These are phyloP conservation scores for Groenewaldozyma salmanticensis DNA, from an alignment of 805 yeast species.

Conservation along the genomic window DNA sequence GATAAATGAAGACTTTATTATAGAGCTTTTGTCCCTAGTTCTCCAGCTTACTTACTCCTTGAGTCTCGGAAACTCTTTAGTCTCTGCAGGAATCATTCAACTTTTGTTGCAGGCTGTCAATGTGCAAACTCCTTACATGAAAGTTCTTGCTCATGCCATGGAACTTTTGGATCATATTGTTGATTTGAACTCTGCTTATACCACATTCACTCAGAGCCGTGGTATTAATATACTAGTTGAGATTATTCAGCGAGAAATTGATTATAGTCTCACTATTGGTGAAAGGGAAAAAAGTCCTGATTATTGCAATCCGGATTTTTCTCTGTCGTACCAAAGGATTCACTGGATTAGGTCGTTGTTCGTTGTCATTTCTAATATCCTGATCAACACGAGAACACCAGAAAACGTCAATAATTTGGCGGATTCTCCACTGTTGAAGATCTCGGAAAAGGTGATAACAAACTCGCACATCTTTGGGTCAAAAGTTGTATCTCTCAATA, in stretches of 20 bases:
- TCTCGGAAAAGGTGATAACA: conserved; percentile 48
- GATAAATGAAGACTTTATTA: conserved; percentile 40
- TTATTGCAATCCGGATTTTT: conserved; percentile 34
- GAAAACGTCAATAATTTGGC: conserved; percentile 77
- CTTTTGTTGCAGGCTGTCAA: conserved; percentile 54
- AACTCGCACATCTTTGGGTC: conserved; percentile 60
- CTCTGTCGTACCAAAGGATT: conserved; percentile 19
- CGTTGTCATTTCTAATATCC: conserved; percentile 51
- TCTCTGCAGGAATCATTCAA: conserved; percentile 67
- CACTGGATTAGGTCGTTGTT: conserved; percentile 48
- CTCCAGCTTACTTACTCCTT: conserved; percentile 42
- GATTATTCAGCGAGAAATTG: conserved; percentile 53
- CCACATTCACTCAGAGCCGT: conserved; percentile 52
- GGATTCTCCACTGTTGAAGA: conserved; percentile 66
- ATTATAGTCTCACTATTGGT: conserved; percentile 38
- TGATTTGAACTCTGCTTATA: conserved; percentile 35
- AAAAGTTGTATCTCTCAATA: conserved; percentile 45
- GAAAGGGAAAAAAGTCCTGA: conserved; percentile 33
- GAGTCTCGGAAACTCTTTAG: conserved; percentile 33
- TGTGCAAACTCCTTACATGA: conserved; percentile 40
- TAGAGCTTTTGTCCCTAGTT: conserved; percentile 48
- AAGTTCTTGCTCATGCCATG: conserved; percentile 54
- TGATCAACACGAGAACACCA: conserved; percentile 61
- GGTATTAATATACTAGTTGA: conserved; percentile 60
- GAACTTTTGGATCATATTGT: conserved; percentile 41